A percentile compares a stretch with the other conserved stretches of the same genome.
These are phyloP conservation scores for Cryphonectria japonica DNA, from an alignment of 2,329 filamentous ascomycete species.

Conservation along the genomic window DNA sequence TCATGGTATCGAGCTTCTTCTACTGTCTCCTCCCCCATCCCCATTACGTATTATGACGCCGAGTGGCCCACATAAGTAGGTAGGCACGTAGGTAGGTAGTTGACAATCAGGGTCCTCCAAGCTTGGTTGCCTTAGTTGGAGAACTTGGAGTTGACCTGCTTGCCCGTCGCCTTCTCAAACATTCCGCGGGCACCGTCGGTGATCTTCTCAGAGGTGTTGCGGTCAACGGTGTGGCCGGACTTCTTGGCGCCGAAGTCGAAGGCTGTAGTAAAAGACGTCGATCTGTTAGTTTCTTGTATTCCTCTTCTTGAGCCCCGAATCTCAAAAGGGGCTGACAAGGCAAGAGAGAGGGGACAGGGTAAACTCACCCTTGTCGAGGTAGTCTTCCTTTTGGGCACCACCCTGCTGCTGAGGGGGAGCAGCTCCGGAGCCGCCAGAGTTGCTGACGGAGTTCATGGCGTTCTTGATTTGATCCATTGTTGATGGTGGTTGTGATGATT, in stretches of 20 bases:
- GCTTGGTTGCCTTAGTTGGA: constrained; percentile 36
- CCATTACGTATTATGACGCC: background rate
- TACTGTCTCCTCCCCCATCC: background rate
- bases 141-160: constrained; percentile 42
- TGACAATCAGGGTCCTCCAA: no score
- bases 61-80: background rate
- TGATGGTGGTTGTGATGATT: background rate
- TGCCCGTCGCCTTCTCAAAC: constrained; percentile 46
- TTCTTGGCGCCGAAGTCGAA: constrained; percentile 38
- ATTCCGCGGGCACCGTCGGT: constrained; percentile 39
- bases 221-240: constrained; percentile 30
- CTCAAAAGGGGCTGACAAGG: background rate
- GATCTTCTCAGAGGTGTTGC: constrained; percentile 38
- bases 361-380: constrained; percentile 39
- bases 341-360: no score
- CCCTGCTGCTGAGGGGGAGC: constrained; percentile 17
- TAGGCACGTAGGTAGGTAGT: background rate
- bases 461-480: constrained; percentile 10
- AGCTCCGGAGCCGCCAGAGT: constrained; percentile 16
- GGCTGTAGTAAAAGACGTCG: constrained; percentile 23
- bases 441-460: constrained; percentile 7
- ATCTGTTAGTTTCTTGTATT: background rate
- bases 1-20: background rate
- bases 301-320: background rate
- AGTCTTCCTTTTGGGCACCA: constrained; percentile 37